phyloP scores from a whole-genome alignment of 148 eudicot species.

The Fallopia convolvulus region DNA sequence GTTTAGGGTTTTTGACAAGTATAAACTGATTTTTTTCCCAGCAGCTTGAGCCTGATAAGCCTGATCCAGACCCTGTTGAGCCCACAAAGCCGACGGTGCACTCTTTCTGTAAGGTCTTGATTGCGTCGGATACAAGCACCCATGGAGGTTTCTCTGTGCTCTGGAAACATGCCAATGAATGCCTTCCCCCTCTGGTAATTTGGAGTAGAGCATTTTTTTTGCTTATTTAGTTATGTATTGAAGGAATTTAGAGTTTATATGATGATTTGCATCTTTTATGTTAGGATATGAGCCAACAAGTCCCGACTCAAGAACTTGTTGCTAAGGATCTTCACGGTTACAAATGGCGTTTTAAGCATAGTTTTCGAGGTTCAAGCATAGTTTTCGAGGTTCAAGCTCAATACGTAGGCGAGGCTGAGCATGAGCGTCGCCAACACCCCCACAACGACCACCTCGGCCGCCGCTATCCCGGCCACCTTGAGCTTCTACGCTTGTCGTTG shows the following conservation, averaged over 20 bases:
- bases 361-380: slow-evolving; percentile 83
- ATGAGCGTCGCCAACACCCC: no score
- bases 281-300: slow-evolving; percentile 79
- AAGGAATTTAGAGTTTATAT: neutral
- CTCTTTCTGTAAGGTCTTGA: slow-evolving; percentile 84
- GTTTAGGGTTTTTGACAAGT: neutral
- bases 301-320: slow-evolving; percentile 80
- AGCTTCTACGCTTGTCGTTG: slow-evolving; percentile 30
- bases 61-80: slow-evolving; percentile 48
- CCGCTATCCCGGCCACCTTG: slow-evolving; percentile 29
- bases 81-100: slow-evolving; percentile 51
- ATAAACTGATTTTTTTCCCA: slow-evolving; percentile 12
- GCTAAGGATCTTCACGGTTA: slow-evolving; percentile 84
- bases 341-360: slow-evolving; percentile 89
- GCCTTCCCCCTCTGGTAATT: slow-evolving; percentile 82
- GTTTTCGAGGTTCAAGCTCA: no score
- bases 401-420: no score
- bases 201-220: neutral
- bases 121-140: slow-evolving; percentile 94
- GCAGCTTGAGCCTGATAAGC: slow-evolving; percentile 51
- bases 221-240: neutral
- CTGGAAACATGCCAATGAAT: slow-evolving; percentile 87
- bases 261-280: neutral
- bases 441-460: no score
- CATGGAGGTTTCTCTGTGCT: slow-evolving; percentile 99